Evolutionary conservation across 345 rosid species (phyloP).

Genomic region (Moricandia arvensis): DNA sequence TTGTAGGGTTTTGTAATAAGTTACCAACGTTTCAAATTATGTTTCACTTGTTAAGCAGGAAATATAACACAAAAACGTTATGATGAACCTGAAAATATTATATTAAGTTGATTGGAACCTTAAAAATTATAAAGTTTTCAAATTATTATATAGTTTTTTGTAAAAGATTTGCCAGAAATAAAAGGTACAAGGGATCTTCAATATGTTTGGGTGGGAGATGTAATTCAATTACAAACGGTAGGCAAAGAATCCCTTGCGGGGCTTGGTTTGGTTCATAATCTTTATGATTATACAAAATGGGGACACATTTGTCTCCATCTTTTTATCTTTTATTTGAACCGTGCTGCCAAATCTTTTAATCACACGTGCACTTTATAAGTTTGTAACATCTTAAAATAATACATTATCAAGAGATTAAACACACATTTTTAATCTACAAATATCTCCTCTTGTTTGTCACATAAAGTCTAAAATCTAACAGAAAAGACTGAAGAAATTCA

Average conservation of each 20-base stretch:
- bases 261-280: slow-evolving; percentile 7
- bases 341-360: neutral
- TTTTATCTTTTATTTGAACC: slow-evolving; percentile 10
- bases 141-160: neutral
- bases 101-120: neutral
- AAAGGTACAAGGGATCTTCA: neutral
- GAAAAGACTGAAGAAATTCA: neutral
- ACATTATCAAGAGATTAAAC: neutral
- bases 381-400: neutral
- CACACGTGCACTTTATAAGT: slow-evolving; percentile 29
- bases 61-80: neutral
- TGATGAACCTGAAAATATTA: neutral
- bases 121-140: neutral
- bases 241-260: neutral
- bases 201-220: slow-evolving; percentile 25
- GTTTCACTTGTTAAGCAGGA: too few species aligned
- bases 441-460: neutral
- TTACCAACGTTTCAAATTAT: too few species aligned
- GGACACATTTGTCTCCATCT: slow-evolving; percentile 18
- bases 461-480: neutral
- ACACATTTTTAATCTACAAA: neutral
- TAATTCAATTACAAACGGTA: slow-evolving; percentile 7
- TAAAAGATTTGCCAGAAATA: neutral
- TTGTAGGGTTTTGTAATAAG: too few species aligned
- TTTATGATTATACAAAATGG: slow-evolving; percentile 13